These are phyloP conservation scores for Backusella psychrophila DNA, from an alignment of 192 early-diverging fungal genomes.

Conservation along the genomic window DNA sequence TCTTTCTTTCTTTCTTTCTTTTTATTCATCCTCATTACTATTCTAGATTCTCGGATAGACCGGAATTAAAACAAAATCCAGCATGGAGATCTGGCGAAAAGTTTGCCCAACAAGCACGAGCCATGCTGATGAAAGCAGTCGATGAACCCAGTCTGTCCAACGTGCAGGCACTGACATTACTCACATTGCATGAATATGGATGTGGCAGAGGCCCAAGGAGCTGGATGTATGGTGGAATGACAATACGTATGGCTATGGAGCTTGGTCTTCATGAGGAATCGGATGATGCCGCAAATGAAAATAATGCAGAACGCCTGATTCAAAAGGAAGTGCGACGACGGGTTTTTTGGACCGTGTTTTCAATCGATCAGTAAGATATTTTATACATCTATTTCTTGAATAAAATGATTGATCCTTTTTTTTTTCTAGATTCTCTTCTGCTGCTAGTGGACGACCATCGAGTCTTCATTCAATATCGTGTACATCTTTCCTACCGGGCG, in stretches of 20 bases:
- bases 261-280: slow-evolving; percentile 51
- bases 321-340: slow-evolving; percentile 46
- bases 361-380: slow-evolving; percentile 42
- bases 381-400: too few species aligned
- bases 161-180: slow-evolving; percentile 47
- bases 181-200: slow-evolving; percentile 53
- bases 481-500: slow-evolving; percentile 45
- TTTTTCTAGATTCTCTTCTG: slow-evolving; percentile 32
- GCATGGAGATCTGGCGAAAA: slow-evolving; percentile 51
- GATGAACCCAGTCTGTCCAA: slow-evolving; percentile 46
- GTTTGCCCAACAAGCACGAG: slow-evolving; percentile 45
- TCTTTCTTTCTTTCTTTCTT: neutral
- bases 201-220: slow-evolving; percentile 49
- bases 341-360: slow-evolving; percentile 52
- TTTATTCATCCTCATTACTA: neutral
- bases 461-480: slow-evolving; percentile 49
- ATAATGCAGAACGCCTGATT: slow-evolving; percentile 37
- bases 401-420: neutral
- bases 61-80: slow-evolving; percentile 43
- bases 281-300: neutral
- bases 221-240: slow-evolving; percentile 57
- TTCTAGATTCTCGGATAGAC: slow-evolving; percentile 44
- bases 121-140: slow-evolving; percentile 35
- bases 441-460: slow-evolving; percentile 44
- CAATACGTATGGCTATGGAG: slow-evolving; percentile 47